Percentiles rank a stretch among this genome's conserved stretches.
Conservation (phyloP, 1,284 basidiomycete species). For the Irpex sp. region DNA sequence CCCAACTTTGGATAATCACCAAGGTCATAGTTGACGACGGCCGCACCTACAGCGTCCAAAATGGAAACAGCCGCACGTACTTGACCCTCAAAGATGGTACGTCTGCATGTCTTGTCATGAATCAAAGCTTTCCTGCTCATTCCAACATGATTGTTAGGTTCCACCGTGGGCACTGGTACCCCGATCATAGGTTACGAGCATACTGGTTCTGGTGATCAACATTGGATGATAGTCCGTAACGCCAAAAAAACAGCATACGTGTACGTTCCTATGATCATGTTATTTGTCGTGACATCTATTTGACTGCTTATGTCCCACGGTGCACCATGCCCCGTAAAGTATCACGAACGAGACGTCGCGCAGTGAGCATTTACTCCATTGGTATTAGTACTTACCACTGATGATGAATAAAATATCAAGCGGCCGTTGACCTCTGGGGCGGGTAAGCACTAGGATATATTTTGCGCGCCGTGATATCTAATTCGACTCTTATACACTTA, state of each 20-base stretch:
- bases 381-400: not conserved
- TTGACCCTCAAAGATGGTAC: not conserved
- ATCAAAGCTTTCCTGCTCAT: not conserved
- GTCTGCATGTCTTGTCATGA: not conserved
- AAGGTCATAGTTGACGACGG: not conserved
- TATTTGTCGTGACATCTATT: not conserved
- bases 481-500: not conserved
- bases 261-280: not conserved
- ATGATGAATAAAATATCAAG: not conserved
- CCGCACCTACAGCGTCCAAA: not conserved
- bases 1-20: conserved; percentile 3
- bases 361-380: not conserved
- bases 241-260: not conserved
- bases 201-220: not conserved
- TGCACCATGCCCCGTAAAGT: not conserved
- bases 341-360: not conserved
- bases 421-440: not conserved
- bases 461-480: not conserved
- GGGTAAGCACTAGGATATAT: not conserved
- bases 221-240: not conserved
- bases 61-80: not conserved
- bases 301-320: no score
- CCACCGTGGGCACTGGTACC: not conserved
- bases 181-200: not conserved
- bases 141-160: not conserved